Base-by-base conservation (phyloP, 2,329 filamentous ascomycete genomes). In the Clarireedia paspali region DNA sequence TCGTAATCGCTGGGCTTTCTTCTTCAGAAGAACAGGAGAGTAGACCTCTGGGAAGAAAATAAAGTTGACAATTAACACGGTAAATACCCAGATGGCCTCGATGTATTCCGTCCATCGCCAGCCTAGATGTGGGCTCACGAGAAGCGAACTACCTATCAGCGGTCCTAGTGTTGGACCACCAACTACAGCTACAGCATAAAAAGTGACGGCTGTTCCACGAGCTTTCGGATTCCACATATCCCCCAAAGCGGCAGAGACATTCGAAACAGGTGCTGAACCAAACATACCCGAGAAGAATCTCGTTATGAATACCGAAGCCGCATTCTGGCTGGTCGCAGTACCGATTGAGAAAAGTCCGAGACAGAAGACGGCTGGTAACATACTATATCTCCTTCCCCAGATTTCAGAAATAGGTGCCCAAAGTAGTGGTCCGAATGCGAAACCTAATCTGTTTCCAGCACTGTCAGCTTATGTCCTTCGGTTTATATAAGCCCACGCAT, bases 321-420 rank as follows among this genome's bases (percentile, higher is more conserved):
- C 80, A 60, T 79, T 83, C 57, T 79, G 73, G 1, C 79, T 74
- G 4, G 78, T 82, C 1, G 81, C 80, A 20, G 75, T 76, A 5
- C 75, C 84, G 30, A 79, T 82, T 60, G 81, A 85, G 66, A 88
- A 88, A 1, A 78, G 75, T 0, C 79, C 80, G 53, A 87, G 73
- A 20, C 74, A 74, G 57, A 77, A 70, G 62, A 83, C 81, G 3
- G 81, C 83, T 47, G 74, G 68, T 60, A 81, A 74, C 66, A 85
- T 84, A 17, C 85, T 74, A 39, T 77, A 66, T 63, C 85, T 77
- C 6, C 81, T 75, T 2, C 81, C 84, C 56, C 79, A 83, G 7
- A 87, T 67, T 64, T 88, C 84, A 9, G 65, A 77, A 17, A 88
- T 68, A 0, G 84, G 84, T 1, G 84, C 85, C 84, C 84, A 89